Evolutionary conservation across 139 green algal genomes (phyloP).

Genomic region (Coccomyxa sp.): DNA sequence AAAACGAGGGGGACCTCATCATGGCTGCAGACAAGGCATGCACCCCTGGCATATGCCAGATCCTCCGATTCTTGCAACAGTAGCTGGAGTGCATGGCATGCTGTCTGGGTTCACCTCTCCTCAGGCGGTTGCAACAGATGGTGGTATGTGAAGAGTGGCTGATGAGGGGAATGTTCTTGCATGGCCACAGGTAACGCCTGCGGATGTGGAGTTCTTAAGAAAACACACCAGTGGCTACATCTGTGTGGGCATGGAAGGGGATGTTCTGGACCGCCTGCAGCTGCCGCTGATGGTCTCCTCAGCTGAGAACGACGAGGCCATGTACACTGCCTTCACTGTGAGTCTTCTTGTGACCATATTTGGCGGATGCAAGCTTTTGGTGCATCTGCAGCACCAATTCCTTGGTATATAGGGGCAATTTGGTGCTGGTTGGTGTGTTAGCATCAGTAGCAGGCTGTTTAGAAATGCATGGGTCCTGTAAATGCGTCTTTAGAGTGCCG

Average conservation of each 20-base stretch:
- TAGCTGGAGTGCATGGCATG: neutral
- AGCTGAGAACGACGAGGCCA: slow-evolving; percentile 75
- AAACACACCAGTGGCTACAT: slow-evolving; percentile 87
- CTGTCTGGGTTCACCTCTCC: neutral
- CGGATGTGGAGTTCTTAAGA: slow-evolving; percentile 88
- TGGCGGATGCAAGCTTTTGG: too few relatives aligned
- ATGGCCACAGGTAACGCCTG: slow-evolving; percentile 48
- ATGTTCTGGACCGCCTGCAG: slow-evolving; percentile 73
- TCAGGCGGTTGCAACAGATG: neutral
- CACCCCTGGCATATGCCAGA: neutral
- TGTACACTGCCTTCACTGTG: slow-evolving; percentile 95
- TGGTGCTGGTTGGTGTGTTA: too few relatives aligned
- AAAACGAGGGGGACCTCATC: slow-evolving; percentile 99
- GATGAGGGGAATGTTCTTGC: neutral
- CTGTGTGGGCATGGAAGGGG: slow-evolving; percentile 62
- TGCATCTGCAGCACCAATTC: too few relatives aligned
- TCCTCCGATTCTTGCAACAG: too few relatives aligned
- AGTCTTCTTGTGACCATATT: too few relatives aligned
- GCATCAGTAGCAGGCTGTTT: too few relatives aligned
- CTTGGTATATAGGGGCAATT: too few relatives aligned
- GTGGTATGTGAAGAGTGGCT: neutral
- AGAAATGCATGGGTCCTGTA: too few relatives aligned
- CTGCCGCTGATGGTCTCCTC: slow-evolving; percentile 91
- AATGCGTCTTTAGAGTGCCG: too few relatives aligned
- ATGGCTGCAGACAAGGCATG: slow-evolving; percentile 74